Evolutionary conservation across 371 early-diverging fungal species (phyloP).

Genomic region (Hamiltosporidium magnivora): DNA sequence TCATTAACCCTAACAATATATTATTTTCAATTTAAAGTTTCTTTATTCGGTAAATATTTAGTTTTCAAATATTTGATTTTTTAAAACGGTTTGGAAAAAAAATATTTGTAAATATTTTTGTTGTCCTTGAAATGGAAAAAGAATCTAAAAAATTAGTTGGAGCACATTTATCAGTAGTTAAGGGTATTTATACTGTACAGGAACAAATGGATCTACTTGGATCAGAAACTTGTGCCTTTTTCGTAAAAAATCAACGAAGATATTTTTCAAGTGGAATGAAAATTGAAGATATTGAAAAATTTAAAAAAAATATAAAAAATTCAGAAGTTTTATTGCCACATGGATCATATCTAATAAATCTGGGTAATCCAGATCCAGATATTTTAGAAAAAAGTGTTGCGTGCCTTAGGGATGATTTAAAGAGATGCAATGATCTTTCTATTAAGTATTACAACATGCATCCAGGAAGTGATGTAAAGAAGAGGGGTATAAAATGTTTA

Average conservation of each 20-base stretch:
- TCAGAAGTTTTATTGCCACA: conserved; percentile 58
- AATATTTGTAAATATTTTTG: no score
- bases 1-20: no score
- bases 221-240: conserved; percentile 47
- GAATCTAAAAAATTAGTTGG: conserved; percentile 31
- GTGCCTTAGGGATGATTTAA: conserved; percentile 59
- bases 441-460: conserved; percentile 61
- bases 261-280: conserved; percentile 20
- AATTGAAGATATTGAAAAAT: conserved; percentile 21
- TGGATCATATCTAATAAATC: conserved; percentile 61
- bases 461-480: conserved; percentile 59
- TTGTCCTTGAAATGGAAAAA: no score
- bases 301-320: conserved; percentile 20
- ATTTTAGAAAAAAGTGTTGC: conserved; percentile 51
- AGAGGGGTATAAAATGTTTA: conserved; percentile 54
- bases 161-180: conserved; percentile 54
- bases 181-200: conserved; percentile 49
- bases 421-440: conserved; percentile 58
- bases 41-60: no score
- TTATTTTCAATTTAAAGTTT: no score
- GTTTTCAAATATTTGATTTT: no score
- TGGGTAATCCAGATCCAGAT: conserved; percentile 59
- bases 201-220: conserved; percentile 40
- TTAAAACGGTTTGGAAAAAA: no score
- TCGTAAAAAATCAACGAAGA: conserved; percentile 53